Percentiles rank a stretch among this genome's conserved stretches.
Conservation (phyloP, 2,329 filamentous ascomycete species). For the Diaporthe vexans region DNA sequence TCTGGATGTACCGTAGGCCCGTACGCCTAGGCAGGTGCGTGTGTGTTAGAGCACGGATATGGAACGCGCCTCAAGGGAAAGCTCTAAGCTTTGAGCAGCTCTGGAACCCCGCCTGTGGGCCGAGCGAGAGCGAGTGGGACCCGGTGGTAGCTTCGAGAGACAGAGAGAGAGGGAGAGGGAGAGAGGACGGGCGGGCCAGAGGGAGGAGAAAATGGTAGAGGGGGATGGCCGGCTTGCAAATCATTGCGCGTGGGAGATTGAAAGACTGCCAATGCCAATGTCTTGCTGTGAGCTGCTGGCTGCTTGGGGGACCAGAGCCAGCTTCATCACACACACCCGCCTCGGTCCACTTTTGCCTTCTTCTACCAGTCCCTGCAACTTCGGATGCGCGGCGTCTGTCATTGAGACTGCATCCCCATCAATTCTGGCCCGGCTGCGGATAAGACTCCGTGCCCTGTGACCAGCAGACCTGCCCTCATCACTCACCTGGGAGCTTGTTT, state of each 20-base stretch:
- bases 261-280: conserved; percentile 19
- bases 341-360: conserved; percentile 21
- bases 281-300: conserved; percentile 9
- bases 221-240: neutral
- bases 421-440: conserved; percentile 17
- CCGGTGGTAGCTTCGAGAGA: conserved; percentile 26
- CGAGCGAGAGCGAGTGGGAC: conserved; percentile 22
- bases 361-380: conserved; percentile 23
- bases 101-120: conserved; percentile 22
- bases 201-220: neutral
- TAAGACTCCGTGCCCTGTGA: conserved; percentile 8
- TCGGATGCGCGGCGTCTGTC: conserved; percentile 23
- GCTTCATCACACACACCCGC: neutral
- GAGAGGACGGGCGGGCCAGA: neutral
- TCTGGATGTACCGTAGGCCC: neutral
- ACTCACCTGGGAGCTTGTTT: neutral
- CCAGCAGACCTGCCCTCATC: neutral
- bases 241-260: neutral
- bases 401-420: conserved; percentile 25
- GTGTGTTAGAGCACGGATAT: conserved; percentile 18
- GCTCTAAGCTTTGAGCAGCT: conserved; percentile 28
- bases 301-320: conserved; percentile 6
- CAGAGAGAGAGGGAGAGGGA: neutral
- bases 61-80: neutral
- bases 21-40: neutral